Conservation (phyloP, 164 flowering plant species). For the Hamamelis virginiana region DNA sequence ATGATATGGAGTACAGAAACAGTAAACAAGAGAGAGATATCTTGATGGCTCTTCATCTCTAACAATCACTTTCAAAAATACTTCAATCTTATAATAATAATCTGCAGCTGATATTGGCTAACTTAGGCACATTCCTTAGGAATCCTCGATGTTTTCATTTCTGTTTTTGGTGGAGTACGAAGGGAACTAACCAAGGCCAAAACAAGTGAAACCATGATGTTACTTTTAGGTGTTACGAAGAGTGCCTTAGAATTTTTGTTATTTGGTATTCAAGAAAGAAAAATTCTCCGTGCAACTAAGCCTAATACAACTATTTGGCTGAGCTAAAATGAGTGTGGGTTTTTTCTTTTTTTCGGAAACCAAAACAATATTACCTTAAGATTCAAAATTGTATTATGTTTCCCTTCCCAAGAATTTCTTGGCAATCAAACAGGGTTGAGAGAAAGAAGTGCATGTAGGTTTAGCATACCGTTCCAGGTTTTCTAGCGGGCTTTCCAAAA, state of each 20-base stretch:
- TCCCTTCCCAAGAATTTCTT: neutral
- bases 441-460: neutral
- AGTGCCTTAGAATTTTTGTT: neutral
- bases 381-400: too few relatives aligned
- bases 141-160: neutral
- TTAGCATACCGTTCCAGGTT: slow-evolving; percentile 67
- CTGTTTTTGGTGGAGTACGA: too few relatives aligned
- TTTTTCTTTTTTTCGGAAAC: too few relatives aligned
- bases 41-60: too few relatives aligned
- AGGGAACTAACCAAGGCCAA: neutral
- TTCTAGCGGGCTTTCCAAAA: slow-evolving; percentile 76
- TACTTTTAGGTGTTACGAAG: neutral
- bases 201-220: neutral
- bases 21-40: neutral
- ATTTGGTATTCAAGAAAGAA: neutral
- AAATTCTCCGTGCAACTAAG: neutral
- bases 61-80: neutral
- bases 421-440: neutral
- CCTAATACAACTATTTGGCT: too few relatives aligned
- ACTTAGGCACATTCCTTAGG: neutral
- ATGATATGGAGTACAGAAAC: neutral
- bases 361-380: too few relatives aligned
- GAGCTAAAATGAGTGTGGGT: too few relatives aligned
- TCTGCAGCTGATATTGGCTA: neutral
- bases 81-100: neutral